A percentile compares a stretch with the other conserved stretches of the same genome.
phyloP scores from a whole-genome alignment of 2,329 filamentous ascomycete species.

The Alternaria conjuncta region DNA sequence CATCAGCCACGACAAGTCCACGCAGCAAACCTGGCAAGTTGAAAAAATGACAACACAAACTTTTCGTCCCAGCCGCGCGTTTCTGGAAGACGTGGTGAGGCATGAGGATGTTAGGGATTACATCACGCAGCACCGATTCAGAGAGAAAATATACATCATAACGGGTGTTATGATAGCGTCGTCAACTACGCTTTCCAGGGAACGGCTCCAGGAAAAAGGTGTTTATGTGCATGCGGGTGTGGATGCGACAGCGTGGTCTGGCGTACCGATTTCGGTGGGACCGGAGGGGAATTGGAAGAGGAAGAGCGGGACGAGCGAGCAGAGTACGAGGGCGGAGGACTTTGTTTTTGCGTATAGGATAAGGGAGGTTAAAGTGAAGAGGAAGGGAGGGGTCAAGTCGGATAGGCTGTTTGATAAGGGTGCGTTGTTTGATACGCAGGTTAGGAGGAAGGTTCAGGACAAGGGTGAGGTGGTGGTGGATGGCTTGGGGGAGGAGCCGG shows the following conservation, averaged over 20 bases:
- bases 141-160: constrained; percentile 12
- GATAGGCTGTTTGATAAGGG: neutral
- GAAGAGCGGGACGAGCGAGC: neutral
- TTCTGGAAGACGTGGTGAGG: neutral
- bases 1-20: neutral
- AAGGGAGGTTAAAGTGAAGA: constrained; percentile 10
- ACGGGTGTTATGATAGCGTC: constrained; percentile 16
- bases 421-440: neutral
- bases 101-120: neutral
- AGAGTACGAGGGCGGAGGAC: neutral
- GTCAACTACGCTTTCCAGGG: neutral
- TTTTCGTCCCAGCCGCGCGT: neutral
- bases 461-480: neutral
- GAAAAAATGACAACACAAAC: neutral
- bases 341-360: constrained; percentile 18
- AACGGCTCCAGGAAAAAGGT: neutral
- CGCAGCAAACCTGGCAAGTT: neutral
- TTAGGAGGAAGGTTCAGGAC: neutral
- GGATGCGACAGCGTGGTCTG: constrained; percentile 9
- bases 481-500: neutral
- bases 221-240: constrained; percentile 5
- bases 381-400: constrained; percentile 8
- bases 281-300: constrained; percentile 9
- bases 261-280: constrained; percentile 11
- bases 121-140: neutral